Conservation (phyloP, 108 stramenopile genomes). For the Cyclotella sp. region DNA sequence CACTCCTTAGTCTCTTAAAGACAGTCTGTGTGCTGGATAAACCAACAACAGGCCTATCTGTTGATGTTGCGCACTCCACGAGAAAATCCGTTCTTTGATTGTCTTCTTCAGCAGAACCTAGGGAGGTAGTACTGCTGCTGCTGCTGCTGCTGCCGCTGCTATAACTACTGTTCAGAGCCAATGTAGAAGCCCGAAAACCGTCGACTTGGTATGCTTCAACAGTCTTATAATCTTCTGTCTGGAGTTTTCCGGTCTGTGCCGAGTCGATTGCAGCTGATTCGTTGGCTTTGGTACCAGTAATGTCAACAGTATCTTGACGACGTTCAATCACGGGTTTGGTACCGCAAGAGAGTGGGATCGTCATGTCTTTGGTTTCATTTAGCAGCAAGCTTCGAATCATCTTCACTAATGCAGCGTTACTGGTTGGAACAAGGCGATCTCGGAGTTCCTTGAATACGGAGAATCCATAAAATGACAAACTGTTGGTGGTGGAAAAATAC, state of each 20-base stretch:
- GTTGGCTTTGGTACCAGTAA: not conserved
- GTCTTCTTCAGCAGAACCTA: too few species aligned
- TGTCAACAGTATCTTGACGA: not conserved
- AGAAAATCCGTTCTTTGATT: too few species aligned
- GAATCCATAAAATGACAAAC: not conserved
- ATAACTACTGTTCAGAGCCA: too few species aligned
- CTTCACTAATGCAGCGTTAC: conserved; percentile 31
- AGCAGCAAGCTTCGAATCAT: conserved; percentile 44
- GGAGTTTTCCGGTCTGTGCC: not conserved
- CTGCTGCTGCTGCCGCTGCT: too few species aligned
- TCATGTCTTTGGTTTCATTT: conserved; percentile 23
- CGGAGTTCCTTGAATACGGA: conserved; percentile 29
- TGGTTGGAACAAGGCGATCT: conserved; percentile 37
- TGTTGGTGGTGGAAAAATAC: not conserved
- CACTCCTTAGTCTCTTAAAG: conserved; percentile 13
- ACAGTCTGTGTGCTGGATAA: not conserved
- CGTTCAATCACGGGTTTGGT: not conserved
- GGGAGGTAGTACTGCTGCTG: too few species aligned
- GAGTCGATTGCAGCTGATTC: not conserved
- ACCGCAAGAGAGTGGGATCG: conserved; percentile 16
- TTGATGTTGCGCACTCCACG: not conserved
- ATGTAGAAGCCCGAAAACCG: too few species aligned
- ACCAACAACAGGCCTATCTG: not conserved
- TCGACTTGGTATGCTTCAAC: too few species aligned
- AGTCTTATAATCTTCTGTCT: not conserved